Conservation (phyloP, 2,329 filamentous ascomycete genomes). For the Rosellinia necatrix region DNA sequence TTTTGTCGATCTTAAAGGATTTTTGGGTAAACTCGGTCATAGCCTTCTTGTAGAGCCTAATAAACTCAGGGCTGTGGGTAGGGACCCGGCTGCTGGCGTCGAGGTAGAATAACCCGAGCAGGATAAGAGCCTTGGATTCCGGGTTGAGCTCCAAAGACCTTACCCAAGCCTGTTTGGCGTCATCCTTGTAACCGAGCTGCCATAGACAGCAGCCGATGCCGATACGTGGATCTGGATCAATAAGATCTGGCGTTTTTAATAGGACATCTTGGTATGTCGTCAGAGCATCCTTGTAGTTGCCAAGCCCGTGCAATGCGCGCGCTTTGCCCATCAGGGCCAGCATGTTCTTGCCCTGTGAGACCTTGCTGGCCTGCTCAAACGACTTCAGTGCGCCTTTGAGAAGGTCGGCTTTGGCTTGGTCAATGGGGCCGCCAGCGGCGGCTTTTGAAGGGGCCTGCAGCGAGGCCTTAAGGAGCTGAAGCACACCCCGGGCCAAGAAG, state of each 20-base stretch:
- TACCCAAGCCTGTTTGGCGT: slow-evolving; percentile 90
- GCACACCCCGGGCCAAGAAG: slow-evolving; percentile 86
- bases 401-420: slow-evolving; percentile 77
- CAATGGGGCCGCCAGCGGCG: slow-evolving; percentile 63
- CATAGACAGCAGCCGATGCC: slow-evolving; percentile 97
- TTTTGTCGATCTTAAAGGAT: slow-evolving; percentile 91
- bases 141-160: slow-evolving; percentile 79
- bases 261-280: slow-evolving; percentile 86
- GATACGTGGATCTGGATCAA: slow-evolving; percentile 92
- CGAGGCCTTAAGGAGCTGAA: slow-evolving; percentile 86
- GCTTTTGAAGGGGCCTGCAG: slow-evolving; percentile 75
- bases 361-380: slow-evolving; percentile 90
- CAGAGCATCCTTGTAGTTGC: slow-evolving; percentile 82
- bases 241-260: slow-evolving; percentile 80
- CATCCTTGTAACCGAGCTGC: slow-evolving; percentile 93
- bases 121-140: slow-evolving; percentile 86
- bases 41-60: slow-evolving; percentile 83
- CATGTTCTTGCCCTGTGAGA: slow-evolving; percentile 85
- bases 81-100: slow-evolving; percentile 83
- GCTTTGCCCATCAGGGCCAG: slow-evolving; percentile 91
- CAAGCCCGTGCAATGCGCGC: slow-evolving; percentile 82
- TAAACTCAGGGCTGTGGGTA: slow-evolving; percentile 83
- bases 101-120: slow-evolving; percentile 88
- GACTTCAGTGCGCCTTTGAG: slow-evolving; percentile 86
- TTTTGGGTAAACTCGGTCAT: slow-evolving; percentile 95